Evolutionary conservation across 2,329 filamentous ascomycete species (phyloP).

Genomic region (Gnomoniopsis sp.): DNA sequence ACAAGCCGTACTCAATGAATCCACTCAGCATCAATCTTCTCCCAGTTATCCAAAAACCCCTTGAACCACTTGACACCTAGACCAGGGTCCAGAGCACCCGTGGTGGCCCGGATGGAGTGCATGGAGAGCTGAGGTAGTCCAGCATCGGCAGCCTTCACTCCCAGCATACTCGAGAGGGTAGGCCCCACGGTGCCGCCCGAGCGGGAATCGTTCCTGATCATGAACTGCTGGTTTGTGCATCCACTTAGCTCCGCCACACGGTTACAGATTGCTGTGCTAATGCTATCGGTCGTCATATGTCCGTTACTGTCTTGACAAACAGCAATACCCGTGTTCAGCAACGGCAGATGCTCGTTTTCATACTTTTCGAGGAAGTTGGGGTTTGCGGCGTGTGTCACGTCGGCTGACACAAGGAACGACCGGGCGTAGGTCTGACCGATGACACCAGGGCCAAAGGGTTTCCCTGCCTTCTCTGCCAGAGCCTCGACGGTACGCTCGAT

Average conservation of each 20-base stretch:
- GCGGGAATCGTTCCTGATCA: slow-evolving; percentile 88
- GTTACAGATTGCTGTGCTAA: slow-evolving; percentile 77
- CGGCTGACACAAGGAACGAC: slow-evolving; percentile 87
- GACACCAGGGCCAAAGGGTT: slow-evolving; percentile 55
- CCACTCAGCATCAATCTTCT: slow-evolving; percentile 82
- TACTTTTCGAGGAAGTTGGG: slow-evolving; percentile 88
- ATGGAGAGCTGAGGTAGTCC: slow-evolving; percentile 91
- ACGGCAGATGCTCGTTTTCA: slow-evolving; percentile 79
- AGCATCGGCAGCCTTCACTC: slow-evolving; percentile 79
- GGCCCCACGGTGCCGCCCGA: slow-evolving; percentile 95
- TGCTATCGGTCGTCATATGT: slow-evolving; percentile 91
- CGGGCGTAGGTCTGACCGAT: slow-evolving; percentile 83
- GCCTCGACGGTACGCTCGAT: slow-evolving; percentile 79
- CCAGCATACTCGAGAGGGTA: slow-evolving; percentile 76
- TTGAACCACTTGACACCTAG: slow-evolving; percentile 85
- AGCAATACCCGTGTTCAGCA: slow-evolving; percentile 82
- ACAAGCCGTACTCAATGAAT: slow-evolving; percentile 26
- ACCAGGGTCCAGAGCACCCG: slow-evolving; percentile 80
- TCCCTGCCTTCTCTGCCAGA: slow-evolving; percentile 47
- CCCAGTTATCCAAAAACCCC: slow-evolving; percentile 83
- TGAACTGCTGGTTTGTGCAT: slow-evolving; percentile 78
- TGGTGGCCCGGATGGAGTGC: slow-evolving; percentile 89
- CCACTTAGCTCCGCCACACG: slow-evolving; percentile 72
- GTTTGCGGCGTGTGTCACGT: slow-evolving; percentile 91
- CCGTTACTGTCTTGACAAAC: slow-evolving; percentile 83